Base-by-base conservation (phyloP, 2,329 filamentous ascomycete genomes). In the Colletotrichum ledebouriae region DNA sequence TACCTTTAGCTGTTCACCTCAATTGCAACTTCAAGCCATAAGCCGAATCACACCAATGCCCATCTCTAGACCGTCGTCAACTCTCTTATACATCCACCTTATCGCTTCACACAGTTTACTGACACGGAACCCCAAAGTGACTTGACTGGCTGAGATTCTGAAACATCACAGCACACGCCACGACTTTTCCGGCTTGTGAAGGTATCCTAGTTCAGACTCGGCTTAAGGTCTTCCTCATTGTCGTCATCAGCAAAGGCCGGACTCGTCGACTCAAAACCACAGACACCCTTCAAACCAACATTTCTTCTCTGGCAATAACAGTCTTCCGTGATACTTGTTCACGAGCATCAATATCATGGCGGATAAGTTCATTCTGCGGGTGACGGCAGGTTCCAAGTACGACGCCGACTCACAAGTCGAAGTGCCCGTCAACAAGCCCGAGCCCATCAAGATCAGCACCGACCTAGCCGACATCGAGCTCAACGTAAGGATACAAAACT, bases 301-400 rank as follows among this genome's bases (percentile, higher is more conserved):
- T 5, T 10, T 33, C n/a, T 33, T 15, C 9, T 39, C 5, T 15
- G 13, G 37, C 37, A 4, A 29, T 3, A 39, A 15, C 37, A 39
- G 37, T 39, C 37, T 39, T 13, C 37, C 37, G 37, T 15, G 4
- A 3, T 39, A 2, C 1, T 15, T 6, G 29, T 29, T 39, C 37
- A 39, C 11, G 1, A 39, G 13, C 37, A 39, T 11, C 37, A n/a
- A 17, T 3, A 55, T 6, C n/a, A 55, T 55, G 89, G 84, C 89
- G 17, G 87, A 91, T 67, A 90, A 92, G 72, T 97, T 96, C 79
- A 86, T 93, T 58, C 86, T 98, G 70, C 88, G 87, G 72, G 90
- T 98, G 63, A 97, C 94, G 0, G 93, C 93, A 1, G 95, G 95
- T 2, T 85, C 92, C 2, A 83, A 84, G 71, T 97, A 98, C 80